These are phyloP conservation scores for Trifolium repens DNA, from an alignment of 306 rosid genomes.

Conservation along the genomic window DNA sequence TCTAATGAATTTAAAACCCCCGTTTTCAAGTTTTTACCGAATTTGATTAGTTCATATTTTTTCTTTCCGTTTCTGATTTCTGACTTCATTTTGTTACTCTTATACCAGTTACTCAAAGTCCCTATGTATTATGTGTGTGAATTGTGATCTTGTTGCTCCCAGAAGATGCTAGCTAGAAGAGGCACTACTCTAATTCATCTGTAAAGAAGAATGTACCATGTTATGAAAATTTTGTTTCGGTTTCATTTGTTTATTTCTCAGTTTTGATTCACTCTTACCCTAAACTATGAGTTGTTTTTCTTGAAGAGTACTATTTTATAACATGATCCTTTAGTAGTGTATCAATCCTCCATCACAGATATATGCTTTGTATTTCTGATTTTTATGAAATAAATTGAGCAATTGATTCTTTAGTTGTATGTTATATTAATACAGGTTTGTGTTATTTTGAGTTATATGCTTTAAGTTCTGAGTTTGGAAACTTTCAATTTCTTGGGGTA, in stretches of 20 bases:
- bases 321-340: background rate
- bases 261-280: background rate
- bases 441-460: conserved; percentile 9
- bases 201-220: too few species aligned
- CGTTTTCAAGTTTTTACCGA: conserved; percentile 23
- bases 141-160: conserved; percentile 63
- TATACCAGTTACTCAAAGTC: conserved; percentile 71
- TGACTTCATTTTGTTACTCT: conserved; percentile 13
- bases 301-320: conserved; percentile 12
- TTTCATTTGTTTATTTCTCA: conserved; percentile 33
- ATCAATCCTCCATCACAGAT: conserved; percentile 17
- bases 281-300: conserved; percentile 1
- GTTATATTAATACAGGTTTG: background rate
- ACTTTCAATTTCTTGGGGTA: conserved; percentile 10
- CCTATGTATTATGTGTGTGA: conserved; percentile 54
- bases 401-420: background rate
- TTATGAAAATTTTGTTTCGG: conserved; percentile 62
- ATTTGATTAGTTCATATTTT: background rate
- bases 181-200: conserved; percentile 68
- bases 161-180: conserved; percentile 76
- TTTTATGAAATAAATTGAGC: conserved; percentile 14
- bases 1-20: background rate
- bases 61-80: background rate
- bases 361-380: conserved; percentile 18
- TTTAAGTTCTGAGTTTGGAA: background rate